phyloP scores from a whole-genome alignment of 805 yeast genomes.

The Suhomyces kilbournensis region DNA sequence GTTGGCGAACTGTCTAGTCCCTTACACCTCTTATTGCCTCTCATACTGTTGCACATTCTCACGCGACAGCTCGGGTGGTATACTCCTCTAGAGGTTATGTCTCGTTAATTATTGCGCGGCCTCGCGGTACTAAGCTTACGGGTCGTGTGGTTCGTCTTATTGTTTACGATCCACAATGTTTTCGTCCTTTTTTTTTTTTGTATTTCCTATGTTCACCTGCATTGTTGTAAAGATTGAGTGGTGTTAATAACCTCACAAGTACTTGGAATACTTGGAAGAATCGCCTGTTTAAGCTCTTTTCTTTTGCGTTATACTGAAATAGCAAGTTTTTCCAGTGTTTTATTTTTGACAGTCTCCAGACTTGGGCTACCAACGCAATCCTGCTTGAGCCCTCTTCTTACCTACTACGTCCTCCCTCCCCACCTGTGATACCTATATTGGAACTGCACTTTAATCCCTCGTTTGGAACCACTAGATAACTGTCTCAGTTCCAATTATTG shows the following conservation, averaged over 20 bases:
- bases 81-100: background rate
- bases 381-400: background rate
- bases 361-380: background rate
- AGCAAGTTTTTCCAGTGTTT: background rate
- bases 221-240: background rate
- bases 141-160: background rate
- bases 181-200: background rate
- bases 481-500: background rate
- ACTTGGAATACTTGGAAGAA: background rate
- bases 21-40: background rate
- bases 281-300: background rate
- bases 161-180: background rate
- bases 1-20: background rate
- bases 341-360: background rate
- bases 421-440: background rate
- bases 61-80: background rate
- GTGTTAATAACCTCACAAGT: background rate
- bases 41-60: background rate
- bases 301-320: background rate
- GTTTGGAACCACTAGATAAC: background rate
- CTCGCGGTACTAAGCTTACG: background rate
- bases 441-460: background rate
- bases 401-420: background rate
- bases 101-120: background rate
- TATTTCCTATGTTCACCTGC: background rate